Percentiles rank a stretch among this genome's conserved stretches.
Conservation (phyloP, 2,329 filamentous ascomycete species). For the Sclerotinia borealis region DNA sequence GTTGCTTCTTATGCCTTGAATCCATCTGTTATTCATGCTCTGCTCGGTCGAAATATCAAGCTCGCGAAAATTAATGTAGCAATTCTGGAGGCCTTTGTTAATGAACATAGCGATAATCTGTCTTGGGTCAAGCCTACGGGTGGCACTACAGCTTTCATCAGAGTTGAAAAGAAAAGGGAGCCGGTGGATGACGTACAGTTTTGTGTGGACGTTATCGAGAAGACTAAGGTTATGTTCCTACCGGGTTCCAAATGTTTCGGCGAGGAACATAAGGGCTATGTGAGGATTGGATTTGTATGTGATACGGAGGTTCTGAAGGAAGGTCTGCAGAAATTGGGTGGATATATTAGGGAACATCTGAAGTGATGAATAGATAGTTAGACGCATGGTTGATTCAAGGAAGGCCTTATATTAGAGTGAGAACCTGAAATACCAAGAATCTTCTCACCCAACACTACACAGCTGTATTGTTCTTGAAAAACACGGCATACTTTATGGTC, state of each 20-base stretch:
- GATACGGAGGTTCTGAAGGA: constrained; percentile 63
- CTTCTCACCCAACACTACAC: not conserved
- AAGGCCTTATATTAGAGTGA: not conserved
- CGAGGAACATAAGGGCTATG: constrained; percentile 64
- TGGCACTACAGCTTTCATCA: constrained; percentile 74
- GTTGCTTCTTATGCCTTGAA: constrained; percentile 71
- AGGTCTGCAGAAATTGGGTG: constrained; percentile 45
- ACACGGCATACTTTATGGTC: not conserved
- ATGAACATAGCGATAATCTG: constrained; percentile 49
- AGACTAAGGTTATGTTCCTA: constrained; percentile 67
- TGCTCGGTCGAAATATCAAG: constrained; percentile 57
- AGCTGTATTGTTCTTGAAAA: not conserved
- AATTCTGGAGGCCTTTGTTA: constrained; percentile 61
- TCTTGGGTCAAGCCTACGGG: constrained; percentile 71
- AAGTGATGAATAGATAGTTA: not conserved
- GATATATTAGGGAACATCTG: constrained; percentile 25
- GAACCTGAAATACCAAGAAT: not conserved
- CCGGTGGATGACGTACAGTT: constrained; percentile 67
- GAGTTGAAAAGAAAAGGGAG: constrained; percentile 46
- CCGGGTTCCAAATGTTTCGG: constrained; percentile 74
- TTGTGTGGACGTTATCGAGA: constrained; percentile 60
- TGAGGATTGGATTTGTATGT: constrained; percentile 71
- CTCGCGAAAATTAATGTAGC: constrained; percentile 63
- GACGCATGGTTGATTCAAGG: not conserved
- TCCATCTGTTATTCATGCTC: constrained; percentile 53